Conservation (phyloP, 2,329 filamentous ascomycete species). For the Arthrobotrys iridis region DNA sequence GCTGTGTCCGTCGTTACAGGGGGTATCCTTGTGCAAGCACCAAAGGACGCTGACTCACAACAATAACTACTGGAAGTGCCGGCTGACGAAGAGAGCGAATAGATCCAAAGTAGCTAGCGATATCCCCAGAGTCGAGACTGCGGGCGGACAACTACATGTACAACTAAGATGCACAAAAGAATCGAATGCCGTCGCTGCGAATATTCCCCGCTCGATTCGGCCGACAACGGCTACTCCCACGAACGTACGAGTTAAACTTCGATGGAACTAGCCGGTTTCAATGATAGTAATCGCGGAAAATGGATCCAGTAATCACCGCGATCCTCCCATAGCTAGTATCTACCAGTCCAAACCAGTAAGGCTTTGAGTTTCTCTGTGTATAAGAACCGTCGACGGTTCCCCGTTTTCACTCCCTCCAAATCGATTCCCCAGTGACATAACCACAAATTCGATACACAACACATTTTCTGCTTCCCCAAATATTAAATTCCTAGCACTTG, state of each 20-base stretch:
- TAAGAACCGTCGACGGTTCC: slow-evolving; percentile 5
- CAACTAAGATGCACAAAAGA: not conserved
- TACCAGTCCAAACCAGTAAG: not conserved
- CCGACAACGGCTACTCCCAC: slow-evolving; percentile 16
- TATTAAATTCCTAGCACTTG: too few relatives aligned
- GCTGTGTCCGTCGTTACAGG: not conserved
- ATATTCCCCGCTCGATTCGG: slow-evolving; percentile 18
- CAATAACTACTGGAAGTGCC: not conserved
- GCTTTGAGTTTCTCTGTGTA: not conserved
- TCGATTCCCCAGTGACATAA: slow-evolving; percentile 10
- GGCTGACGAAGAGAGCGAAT: too few relatives aligned
- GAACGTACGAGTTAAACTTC: too few relatives aligned
- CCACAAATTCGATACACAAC: slow-evolving; percentile 1
- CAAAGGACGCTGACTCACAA: not conserved
- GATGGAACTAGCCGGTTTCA: not conserved
- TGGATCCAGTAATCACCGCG: not conserved
- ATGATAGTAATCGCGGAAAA: slow-evolving; percentile 14
- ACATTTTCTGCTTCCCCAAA: too few relatives aligned
- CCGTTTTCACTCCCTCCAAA: not conserved
- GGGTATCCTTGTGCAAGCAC: not conserved
- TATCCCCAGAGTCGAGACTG: too few relatives aligned
- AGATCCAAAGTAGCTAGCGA: too few relatives aligned
- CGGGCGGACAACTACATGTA: too few relatives aligned
- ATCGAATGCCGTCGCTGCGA: not conserved
- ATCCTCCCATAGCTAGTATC: not conserved